phyloP scores from a whole-genome alignment of 2,329 filamentous ascomycete species.

The Pyrenophora seminiperda region DNA sequence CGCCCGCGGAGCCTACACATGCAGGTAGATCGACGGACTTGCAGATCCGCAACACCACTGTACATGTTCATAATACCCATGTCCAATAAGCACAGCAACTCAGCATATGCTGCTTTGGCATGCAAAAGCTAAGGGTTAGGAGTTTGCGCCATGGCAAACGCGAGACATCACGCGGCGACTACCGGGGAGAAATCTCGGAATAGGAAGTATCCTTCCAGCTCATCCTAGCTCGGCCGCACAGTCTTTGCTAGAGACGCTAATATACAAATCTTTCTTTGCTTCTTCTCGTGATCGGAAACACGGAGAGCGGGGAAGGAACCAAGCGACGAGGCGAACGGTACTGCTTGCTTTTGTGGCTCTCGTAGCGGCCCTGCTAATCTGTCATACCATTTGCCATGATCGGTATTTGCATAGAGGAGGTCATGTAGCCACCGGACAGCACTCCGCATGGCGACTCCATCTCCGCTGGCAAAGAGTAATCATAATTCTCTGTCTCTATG shows the following conservation, averaged over 20 bases:
- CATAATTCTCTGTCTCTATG: too few relatives aligned
- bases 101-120: neutral
- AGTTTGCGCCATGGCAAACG: neutral
- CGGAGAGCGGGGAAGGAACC: too few relatives aligned
- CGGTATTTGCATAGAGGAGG: too few relatives aligned
- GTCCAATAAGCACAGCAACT: slow-evolving; percentile 2
- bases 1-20: slow-evolving; percentile 12
- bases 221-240: neutral
- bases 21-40: slow-evolving; percentile 20
- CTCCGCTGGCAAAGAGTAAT: too few relatives aligned
- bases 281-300: too few relatives aligned
- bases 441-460: too few relatives aligned
- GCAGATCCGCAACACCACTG: slow-evolving; percentile 15
- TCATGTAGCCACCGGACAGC: too few relatives aligned
- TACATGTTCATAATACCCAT: neutral
- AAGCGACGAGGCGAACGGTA: too few relatives aligned
- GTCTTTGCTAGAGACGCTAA: neutral
- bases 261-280: too few relatives aligned
- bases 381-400: too few relatives aligned
- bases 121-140: neutral
- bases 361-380: too few relatives aligned
- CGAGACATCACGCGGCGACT: slow-evolving; percentile 1
- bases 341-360: too few relatives aligned
- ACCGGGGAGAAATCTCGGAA: slow-evolving; percentile 8
- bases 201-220: slow-evolving; percentile 11